These are phyloP conservation scores for Leptographium radiaticola DNA, from an alignment of 2,329 filamentous ascomycete genomes.

Conservation along the genomic window DNA sequence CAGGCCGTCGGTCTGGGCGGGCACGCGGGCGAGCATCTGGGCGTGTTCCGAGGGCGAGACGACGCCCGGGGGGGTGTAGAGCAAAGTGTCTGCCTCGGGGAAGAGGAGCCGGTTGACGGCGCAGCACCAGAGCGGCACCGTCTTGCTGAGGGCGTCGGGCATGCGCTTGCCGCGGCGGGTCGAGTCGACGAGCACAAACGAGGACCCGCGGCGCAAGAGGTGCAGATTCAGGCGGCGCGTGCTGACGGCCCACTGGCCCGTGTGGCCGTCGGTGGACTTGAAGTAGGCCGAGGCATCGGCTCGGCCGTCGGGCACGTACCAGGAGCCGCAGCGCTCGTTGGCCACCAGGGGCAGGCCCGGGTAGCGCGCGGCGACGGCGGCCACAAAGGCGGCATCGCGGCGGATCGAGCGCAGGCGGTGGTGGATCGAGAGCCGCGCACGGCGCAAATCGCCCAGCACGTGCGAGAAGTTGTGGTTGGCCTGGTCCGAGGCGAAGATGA, in stretches of 20 bases:
- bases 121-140: conserved; percentile 84
- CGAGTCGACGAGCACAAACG: conserved; percentile 77
- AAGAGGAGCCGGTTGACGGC: conserved; percentile 53
- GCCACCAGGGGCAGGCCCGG: conserved; percentile 53
- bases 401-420: conserved; percentile 75
- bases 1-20: conserved; percentile 39
- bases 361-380: conserved; percentile 40
- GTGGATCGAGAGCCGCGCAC: conserved; percentile 61
- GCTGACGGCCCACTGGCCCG: conserved; percentile 83
- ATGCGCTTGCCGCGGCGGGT: conserved; percentile 75
- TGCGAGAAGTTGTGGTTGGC: conserved; percentile 53
- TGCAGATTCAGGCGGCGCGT: conserved; percentile 74
- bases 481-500: conserved; percentile 35
- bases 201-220: conserved; percentile 47
- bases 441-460: conserved; percentile 59
- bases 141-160: conserved; percentile 90
- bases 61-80: conserved; percentile 60
- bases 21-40: conserved; percentile 56
- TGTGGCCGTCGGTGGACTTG: conserved; percentile 94
- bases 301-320: conserved; percentile 61
- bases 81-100: conserved; percentile 15
- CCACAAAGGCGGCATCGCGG: conserved; percentile 64
- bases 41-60: conserved; percentile 64
- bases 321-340: conserved; percentile 91
- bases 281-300: conserved; percentile 73